Base-by-base conservation (phyloP, 78 protist species). In the Mantamonas sphyraenae region DNA sequence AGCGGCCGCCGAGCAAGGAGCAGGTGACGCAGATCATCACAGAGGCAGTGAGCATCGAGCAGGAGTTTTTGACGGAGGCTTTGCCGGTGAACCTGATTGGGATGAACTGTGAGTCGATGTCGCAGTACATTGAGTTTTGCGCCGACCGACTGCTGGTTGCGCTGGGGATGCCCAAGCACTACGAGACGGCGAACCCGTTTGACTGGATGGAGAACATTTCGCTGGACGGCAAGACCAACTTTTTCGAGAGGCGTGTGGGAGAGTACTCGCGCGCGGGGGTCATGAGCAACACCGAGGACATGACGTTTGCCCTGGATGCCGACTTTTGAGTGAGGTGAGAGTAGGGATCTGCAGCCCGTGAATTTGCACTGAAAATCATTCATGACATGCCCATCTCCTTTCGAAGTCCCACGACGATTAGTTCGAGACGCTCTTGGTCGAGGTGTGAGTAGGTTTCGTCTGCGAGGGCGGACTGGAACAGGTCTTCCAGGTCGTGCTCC, bases 201-300 rank as follows among this genome's bases (percentile, higher is more conserved):
- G 96, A 90, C 71, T 96, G 90, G 88, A 96, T 96, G 98, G 98
- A 94, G 45, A 59, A 90, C 81, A 96, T 96, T 62, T 88, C 95
- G 19, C 80, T 96, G 64, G 90, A 89, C 66, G 92, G 97, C 63
- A 91, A 96, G 89, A 87, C 97, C 65, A 96, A 96, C 88, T 96
- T 96, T 74, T 96, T 96, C 67, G 99, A 96, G 87, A 67, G 76
- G 42, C 84, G 95, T n/a, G 99, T 96, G 17, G 88, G 94, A 22
- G 99, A 96, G 61, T 96, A 96, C 83, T 84, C 68, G 57, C 90
- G 88, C 80, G 64, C 88, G 59, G 87, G 87, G 55, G 94, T 89
- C 37, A 3, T 5, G 55, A 19, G 2, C 31, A 8, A 5, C 62
- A 16, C 20, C 57, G 8, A 50, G 16, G 17, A 7, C n/a, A 45